Conservation (phyloP, 768 basidiomycete species). For the Mrakia blollopis region DNA sequence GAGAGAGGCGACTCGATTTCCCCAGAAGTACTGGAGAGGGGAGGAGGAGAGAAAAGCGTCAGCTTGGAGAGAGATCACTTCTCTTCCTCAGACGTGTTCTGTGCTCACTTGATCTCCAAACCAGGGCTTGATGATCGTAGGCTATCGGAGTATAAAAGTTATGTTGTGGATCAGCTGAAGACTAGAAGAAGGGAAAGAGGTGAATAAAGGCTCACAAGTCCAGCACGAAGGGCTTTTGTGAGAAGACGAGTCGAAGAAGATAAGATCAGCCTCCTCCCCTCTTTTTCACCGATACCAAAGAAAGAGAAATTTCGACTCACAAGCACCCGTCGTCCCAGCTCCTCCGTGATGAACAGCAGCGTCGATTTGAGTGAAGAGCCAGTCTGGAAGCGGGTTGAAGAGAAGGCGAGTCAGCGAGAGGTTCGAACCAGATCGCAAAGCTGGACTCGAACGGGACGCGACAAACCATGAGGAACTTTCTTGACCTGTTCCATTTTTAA, state of each 20-base stretch:
- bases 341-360: slow-evolving; percentile 66
- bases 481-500: no score
- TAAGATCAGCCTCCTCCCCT: no score
- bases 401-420: not conserved
- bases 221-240: slow-evolving; percentile 50
- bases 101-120: slow-evolving; percentile 47
- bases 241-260: not conserved
- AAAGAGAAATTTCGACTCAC: not conserved
- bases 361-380: slow-evolving; percentile 51
- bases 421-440: not conserved
- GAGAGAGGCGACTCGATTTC: slow-evolving; percentile 4
- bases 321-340: slow-evolving; percentile 66
- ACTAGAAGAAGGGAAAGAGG: not conserved
- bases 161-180: not conserved
- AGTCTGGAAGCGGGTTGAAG: slow-evolving; percentile 38
- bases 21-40: slow-evolving; percentile 10
- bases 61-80: no score
- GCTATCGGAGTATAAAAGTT: slow-evolving; percentile 41
- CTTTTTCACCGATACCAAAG: not conserved
- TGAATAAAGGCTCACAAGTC: slow-evolving; percentile 6
- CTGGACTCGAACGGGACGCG: not conserved
- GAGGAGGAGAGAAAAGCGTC: not conserved
- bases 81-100: no score
- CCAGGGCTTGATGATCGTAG: slow-evolving; percentile 66
- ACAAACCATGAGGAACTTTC: slow-evolving; percentile 55